Evolutionary conservation across 352 stramenopile species (phyloP).

Genomic region (Phytophthora citrophthora): DNA sequence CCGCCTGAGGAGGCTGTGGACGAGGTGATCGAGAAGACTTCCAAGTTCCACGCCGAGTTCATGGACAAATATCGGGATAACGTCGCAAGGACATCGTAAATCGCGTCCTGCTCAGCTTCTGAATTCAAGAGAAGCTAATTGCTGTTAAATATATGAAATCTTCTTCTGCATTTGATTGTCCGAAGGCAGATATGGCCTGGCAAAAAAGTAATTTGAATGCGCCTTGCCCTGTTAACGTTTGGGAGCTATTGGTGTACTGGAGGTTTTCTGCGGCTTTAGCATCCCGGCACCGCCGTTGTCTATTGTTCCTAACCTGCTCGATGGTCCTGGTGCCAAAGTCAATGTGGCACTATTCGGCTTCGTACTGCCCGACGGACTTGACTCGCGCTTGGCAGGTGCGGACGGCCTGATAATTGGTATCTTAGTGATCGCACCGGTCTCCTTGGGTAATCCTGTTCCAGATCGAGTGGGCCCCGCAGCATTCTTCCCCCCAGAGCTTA

Average conservation of each 20-base stretch:
- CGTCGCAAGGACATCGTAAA: constrained; percentile 4
- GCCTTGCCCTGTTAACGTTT: constrained; percentile 29
- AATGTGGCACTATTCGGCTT: constrained; percentile 47
- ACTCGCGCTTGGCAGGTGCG: constrained; percentile 72
- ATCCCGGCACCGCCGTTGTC: constrained; percentile 23
- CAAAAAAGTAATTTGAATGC: constrained; percentile 11
- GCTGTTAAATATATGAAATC: constrained; percentile 9
- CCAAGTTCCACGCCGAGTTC: constrained; percentile 96
- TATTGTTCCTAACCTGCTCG: constrained; percentile 45
- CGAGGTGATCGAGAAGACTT: constrained; percentile 94
- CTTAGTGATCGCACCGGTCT: constrained; percentile 60
- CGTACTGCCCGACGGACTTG: constrained; percentile 56
- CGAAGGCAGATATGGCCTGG: constrained; percentile 9
- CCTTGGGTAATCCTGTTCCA: constrained; percentile 51
- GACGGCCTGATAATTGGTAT: constrained; percentile 79
- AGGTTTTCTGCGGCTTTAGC: constrained; percentile 32
- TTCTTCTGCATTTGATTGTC: constrained; percentile 3
- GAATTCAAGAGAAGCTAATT: background rate
- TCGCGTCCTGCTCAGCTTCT: background rate
- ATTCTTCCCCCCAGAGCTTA: constrained; percentile 42
- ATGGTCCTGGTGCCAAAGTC: constrained; percentile 20
- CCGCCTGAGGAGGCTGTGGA: constrained; percentile 96
- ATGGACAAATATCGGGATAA: constrained; percentile 93
- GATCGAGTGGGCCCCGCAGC: constrained; percentile 39
- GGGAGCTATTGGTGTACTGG: constrained; percentile 22